Percentiles rank a stretch among this genome's conserved stretches.
These are phyloP conservation scores for Ceratobasidium sp. DNA, from an alignment of 1,284 basidiomycete genomes.

Conservation along the genomic window DNA sequence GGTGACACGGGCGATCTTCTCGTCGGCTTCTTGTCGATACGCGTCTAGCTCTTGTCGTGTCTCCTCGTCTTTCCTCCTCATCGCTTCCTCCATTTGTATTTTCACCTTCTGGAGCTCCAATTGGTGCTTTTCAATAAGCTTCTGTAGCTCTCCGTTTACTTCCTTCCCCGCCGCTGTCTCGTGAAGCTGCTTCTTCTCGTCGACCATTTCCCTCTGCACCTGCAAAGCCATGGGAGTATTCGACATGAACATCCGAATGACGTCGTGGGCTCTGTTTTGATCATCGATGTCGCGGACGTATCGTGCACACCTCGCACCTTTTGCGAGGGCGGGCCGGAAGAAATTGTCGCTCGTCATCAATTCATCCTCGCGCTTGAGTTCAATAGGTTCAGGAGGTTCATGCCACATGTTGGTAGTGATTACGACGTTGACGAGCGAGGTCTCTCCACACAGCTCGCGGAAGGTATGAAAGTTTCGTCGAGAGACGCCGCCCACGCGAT, in stretches of 20 bases:
- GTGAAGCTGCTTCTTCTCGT: neutral
- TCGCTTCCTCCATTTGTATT: neutral
- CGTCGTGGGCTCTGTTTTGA: neutral
- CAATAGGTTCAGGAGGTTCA: neutral
- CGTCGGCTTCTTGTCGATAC: neutral
- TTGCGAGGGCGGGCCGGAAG: neutral
- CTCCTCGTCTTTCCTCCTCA: neutral
- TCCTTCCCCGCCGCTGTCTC: conserved; percentile 1
- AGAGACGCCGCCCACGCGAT: conserved; percentile 63
- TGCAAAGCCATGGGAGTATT: neutral
- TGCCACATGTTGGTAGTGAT: conserved; percentile 65
- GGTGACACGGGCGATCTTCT: no score
- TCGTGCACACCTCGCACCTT: conserved; percentile 13
- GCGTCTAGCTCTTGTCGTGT: neutral
- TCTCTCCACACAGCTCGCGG: conserved; percentile 63
- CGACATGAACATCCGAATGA: neutral
- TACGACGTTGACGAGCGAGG: conserved; percentile 60
- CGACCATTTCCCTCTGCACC: neutral
- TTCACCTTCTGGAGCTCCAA: neutral
- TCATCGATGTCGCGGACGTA: neutral
- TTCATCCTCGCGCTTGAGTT: conserved; percentile 52
- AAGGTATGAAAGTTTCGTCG: conserved; percentile 64
- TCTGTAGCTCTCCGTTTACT: neutral
- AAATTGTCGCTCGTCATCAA: conserved; percentile 40
- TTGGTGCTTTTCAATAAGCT: neutral